These are phyloP conservation scores for Talaromyces sp. DNA, from an alignment of 2,329 filamentous ascomycete species.

Conservation along the genomic window DNA sequence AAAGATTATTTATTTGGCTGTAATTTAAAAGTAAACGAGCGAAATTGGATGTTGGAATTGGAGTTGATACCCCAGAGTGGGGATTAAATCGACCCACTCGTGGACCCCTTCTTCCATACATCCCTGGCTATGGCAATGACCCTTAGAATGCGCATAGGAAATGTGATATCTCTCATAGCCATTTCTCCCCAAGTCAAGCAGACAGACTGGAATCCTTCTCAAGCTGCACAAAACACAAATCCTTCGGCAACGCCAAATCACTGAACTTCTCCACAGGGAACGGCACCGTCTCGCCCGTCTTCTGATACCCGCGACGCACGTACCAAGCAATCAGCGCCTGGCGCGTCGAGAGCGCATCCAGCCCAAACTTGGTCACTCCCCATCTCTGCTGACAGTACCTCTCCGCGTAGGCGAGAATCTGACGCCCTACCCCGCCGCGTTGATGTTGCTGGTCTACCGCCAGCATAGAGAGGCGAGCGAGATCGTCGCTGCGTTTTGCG, in stretches of 20 bases:
- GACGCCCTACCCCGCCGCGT: conserved; percentile 25
- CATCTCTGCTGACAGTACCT: conserved; percentile 26
- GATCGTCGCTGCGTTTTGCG: conserved; percentile 18
- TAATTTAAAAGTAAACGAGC: not conserved
- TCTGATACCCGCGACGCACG: conserved; percentile 27
- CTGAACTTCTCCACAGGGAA: conserved; percentile 24
- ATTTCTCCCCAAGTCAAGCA: not conserved
- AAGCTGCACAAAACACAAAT: conserved; percentile 28
- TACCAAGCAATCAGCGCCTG: conserved; percentile 31
- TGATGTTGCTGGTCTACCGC: conserved; percentile 25
- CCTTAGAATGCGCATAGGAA: not conserved
- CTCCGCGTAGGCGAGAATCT: conserved; percentile 30
- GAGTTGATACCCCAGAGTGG: not conserved
- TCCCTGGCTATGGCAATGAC: not conserved
- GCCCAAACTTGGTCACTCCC: conserved; percentile 20
- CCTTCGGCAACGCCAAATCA: conserved; percentile 22
- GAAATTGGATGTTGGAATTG: not conserved
- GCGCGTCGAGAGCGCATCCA: conserved; percentile 32
- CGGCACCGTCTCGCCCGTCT: conserved; percentile 24
- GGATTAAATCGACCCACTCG: not conserved
- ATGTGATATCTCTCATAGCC: no score
- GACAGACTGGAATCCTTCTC: conserved; percentile 10
- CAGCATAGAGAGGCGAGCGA: conserved; percentile 26
- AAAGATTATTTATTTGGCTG: not conserved
- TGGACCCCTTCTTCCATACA: not conserved